These are phyloP conservation scores for Eucalyptus pauciflora DNA, from an alignment of 345 rosid genomes.

Conservation along the genomic window DNA sequence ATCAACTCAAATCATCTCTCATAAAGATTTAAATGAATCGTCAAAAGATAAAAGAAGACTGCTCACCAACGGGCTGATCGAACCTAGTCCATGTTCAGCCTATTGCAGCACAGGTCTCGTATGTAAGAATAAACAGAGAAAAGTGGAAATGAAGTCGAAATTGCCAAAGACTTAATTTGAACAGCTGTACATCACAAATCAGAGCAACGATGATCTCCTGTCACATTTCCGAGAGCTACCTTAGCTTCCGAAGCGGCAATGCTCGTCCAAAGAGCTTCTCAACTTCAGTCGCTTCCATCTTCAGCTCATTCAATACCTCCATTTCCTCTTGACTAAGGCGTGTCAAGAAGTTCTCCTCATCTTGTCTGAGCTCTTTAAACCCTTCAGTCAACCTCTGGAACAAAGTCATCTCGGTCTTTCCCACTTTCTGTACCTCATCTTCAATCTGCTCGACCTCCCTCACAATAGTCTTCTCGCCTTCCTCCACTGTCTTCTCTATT, in stretches of 20 bases:
- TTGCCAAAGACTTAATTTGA: neutral
- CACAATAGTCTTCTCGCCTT: slow-evolving; percentile 58
- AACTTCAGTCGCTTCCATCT: slow-evolving; percentile 80
- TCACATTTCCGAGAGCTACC: slow-evolving; percentile 11
- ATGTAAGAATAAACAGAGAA: neutral
- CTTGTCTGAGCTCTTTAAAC: slow-evolving; percentile 50
- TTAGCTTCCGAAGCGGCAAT: slow-evolving; percentile 59
- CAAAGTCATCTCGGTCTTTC: slow-evolving; percentile 55
- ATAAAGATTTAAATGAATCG: neutral
- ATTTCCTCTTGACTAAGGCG: slow-evolving; percentile 68
- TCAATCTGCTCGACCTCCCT: slow-evolving; percentile 64
- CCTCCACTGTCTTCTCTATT: slow-evolving; percentile 84
- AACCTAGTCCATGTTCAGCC: neutral
- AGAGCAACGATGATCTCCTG: neutral
- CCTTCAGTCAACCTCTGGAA: slow-evolving; percentile 72
- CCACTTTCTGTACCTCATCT: slow-evolving; percentile 36
- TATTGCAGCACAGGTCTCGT: neutral
- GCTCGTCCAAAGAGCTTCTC: slow-evolving; percentile 73
- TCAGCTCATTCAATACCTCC: slow-evolving; percentile 47
- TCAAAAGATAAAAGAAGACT: neutral
- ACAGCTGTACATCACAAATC: neutral
- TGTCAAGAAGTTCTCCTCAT: slow-evolving; percentile 55
- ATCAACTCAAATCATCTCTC: neutral
- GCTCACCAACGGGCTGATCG: neutral
- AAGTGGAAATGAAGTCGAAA: neutral